phyloP scores from a whole-genome alignment of 2,329 filamentous ascomycete genomes.

The Calonectria ilicicola region DNA sequence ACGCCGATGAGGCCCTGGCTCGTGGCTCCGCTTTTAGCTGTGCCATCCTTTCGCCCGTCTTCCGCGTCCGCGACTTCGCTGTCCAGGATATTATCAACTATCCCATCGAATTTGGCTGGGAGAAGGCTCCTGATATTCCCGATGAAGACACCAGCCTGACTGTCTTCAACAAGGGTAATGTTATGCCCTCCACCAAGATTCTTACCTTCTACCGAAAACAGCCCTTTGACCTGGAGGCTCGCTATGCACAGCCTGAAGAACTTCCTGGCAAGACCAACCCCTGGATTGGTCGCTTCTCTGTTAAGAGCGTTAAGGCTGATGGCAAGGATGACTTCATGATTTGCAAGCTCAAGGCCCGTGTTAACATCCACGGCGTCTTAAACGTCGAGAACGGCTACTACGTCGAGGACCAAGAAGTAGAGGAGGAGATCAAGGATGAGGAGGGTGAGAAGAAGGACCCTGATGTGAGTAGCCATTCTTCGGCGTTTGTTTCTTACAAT shows the following conservation, averaged over 20 bases:
- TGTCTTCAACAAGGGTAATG: slow-evolving; percentile 97
- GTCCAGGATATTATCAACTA: slow-evolving; percentile 98
- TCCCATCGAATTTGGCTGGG: slow-evolving; percentile 98
- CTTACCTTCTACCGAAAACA: slow-evolving; percentile 99
- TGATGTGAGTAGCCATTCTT: slow-evolving; percentile 72
- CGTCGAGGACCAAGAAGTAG: slow-evolving; percentile 96
- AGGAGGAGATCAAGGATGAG: slow-evolving; percentile 89
- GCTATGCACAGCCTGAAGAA: slow-evolving; percentile 87
- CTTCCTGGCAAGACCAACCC: slow-evolving; percentile 92
- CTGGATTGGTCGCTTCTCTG: slow-evolving; percentile 97
- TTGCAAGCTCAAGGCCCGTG: slow-evolving; percentile 97
- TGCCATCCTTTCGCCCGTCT: slow-evolving; percentile 95
- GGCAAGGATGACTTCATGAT: slow-evolving; percentile 98
- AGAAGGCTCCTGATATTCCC: slow-evolving; percentile 97
- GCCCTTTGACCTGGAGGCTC: slow-evolving; percentile 94
- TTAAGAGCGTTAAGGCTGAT: slow-evolving; percentile 96
- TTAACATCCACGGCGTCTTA: slow-evolving; percentile 95
- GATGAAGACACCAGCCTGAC: slow-evolving; percentile 98
- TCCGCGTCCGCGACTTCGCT: slow-evolving; percentile 98
- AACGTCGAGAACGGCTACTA: slow-evolving; percentile 98
- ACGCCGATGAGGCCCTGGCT: slow-evolving; percentile 97
- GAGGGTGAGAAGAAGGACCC: slow-evolving; percentile 73
- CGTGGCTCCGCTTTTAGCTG: slow-evolving; percentile 97
- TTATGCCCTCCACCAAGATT: slow-evolving; percentile 98
- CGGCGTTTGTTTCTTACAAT: background rate